phyloP scores from a whole-genome alignment of 179 eudicot genomes.

The Sideroxylon spinosum region DNA sequence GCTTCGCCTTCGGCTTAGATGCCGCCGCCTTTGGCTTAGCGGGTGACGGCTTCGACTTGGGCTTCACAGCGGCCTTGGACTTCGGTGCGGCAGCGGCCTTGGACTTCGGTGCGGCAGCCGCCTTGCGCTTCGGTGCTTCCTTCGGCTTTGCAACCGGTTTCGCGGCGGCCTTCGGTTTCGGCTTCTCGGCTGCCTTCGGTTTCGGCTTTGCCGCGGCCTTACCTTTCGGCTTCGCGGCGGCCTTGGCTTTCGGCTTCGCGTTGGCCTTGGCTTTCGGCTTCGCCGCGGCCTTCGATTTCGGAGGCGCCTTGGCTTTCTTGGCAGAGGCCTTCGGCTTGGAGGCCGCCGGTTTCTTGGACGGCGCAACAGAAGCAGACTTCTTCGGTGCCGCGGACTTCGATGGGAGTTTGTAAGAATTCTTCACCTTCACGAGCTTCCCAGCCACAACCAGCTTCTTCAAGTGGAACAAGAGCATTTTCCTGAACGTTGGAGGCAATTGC shows the following conservation, averaged over 20 bases:
- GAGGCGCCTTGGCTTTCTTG: conserved; percentile 14
- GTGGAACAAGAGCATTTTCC: conserved; percentile 37
- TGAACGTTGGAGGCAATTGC: conserved; percentile 39
- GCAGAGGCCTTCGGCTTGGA: conserved; percentile 12
- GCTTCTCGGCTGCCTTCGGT: conserved; percentile 21
- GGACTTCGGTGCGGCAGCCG: conserved; percentile 21
- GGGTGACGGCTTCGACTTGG: conserved; percentile 5
- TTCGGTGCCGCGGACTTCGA: conserved; percentile 21
- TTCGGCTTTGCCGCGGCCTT: conserved; percentile 31
- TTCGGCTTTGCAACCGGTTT: conserved; percentile 27
- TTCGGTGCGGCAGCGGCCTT: conserved; percentile 24
- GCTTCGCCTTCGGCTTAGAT: conserved; percentile 22
- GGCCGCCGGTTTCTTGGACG: conserved; percentile 6
- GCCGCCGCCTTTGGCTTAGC: conserved; percentile 7
- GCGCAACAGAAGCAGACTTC: conserved; percentile 22
- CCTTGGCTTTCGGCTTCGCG: conserved; percentile 20
- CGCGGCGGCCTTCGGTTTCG: conserved; percentile 16
- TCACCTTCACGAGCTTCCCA: conserved; percentile 51
- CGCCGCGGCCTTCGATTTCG: conserved; percentile 11
- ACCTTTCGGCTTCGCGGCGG: conserved; percentile 19
- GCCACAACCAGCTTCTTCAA: conserved; percentile 46
- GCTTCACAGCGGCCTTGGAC: conserved; percentile 21
- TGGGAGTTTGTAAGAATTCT: conserved; percentile 51
- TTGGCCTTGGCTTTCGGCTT: conserved; percentile 21
- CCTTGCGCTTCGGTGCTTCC: conserved; percentile 24